Conservation (phyloP, 345 rosid species). For the Rhodamnia rubescens region DNA sequence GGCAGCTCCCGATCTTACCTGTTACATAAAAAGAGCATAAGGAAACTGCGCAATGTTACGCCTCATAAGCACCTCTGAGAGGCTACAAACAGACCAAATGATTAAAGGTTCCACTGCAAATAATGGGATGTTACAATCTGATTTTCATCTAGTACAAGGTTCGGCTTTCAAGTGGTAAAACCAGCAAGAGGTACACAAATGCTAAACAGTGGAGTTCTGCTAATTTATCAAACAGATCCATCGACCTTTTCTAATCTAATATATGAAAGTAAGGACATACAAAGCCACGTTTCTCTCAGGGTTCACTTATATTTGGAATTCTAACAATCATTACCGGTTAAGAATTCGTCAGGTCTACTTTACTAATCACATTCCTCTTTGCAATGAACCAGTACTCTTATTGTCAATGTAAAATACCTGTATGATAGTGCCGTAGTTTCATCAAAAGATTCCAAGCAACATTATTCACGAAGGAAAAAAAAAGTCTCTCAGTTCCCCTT, state of each 20-base stretch:
- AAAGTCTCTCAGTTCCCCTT: not conserved
- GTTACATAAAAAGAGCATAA: not conserved
- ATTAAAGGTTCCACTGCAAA: not conserved
- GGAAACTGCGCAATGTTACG: not conserved
- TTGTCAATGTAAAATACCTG: not conserved
- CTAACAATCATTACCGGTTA: not conserved
- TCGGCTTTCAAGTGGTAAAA: too few species aligned
- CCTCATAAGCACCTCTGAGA: not conserved
- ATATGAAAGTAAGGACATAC: not conserved
- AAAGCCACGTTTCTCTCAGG: not conserved
- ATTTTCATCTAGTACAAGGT: too few species aligned
- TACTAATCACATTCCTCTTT: not conserved
- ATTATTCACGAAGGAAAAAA: not conserved
- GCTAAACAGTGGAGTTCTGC: not conserved
- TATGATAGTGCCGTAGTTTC: not conserved
- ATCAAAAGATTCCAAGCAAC: not conserved
- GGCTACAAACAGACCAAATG: not conserved
- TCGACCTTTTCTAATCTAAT: too few species aligned
- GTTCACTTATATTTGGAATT: not conserved
- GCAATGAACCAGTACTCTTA: not conserved
- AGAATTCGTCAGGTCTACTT: not conserved
- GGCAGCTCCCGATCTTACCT: slow-evolving; percentile 93
- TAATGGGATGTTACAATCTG: not conserved
- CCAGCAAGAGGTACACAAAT: not conserved
- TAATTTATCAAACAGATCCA: too few species aligned